phyloP scores from a whole-genome alignment of 345 rosid species.

The Aurinia saxatilis region DNA sequence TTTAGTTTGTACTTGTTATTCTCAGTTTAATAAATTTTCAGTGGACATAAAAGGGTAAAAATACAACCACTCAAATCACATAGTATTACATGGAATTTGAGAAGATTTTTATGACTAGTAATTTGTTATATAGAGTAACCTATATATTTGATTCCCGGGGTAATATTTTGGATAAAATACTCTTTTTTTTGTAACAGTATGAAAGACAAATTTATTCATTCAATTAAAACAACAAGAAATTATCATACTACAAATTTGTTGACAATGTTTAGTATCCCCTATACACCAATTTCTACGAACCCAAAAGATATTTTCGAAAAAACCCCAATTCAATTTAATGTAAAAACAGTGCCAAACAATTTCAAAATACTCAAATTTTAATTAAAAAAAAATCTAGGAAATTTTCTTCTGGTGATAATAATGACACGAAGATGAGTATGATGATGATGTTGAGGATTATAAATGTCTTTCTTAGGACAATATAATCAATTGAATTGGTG shows the following conservation, averaged over 20 bases:
- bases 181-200: too few species aligned
- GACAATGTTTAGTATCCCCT: slow-evolving; percentile 14
- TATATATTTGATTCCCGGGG: background rate
- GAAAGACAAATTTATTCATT: slow-evolving; percentile 11
- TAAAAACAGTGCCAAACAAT: slow-evolving; percentile 13
- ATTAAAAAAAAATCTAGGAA: slow-evolving; percentile 3
- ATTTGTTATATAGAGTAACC: background rate
- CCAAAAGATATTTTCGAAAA: background rate
- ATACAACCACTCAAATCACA: too few species aligned
- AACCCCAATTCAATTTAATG: background rate
- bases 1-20: too few species aligned
- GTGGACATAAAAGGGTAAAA: too few species aligned
- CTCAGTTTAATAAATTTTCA: too few species aligned
- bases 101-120: too few species aligned
- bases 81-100: too few species aligned
- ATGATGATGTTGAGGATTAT: background rate
- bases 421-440: slow-evolving; percentile 13
- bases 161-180: background rate
- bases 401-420: slow-evolving; percentile 8
- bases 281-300: slow-evolving; percentile 32
- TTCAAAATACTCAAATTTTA: slow-evolving; percentile 1
- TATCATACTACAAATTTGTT: slow-evolving; percentile 16
- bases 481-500: slow-evolving; percentile 22
- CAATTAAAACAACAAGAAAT: slow-evolving; percentile 14
- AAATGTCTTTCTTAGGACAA: background rate